These are phyloP conservation scores for Gossypium davidsonii DNA, from an alignment of 441 rosid species.

Conservation along the genomic window DNA sequence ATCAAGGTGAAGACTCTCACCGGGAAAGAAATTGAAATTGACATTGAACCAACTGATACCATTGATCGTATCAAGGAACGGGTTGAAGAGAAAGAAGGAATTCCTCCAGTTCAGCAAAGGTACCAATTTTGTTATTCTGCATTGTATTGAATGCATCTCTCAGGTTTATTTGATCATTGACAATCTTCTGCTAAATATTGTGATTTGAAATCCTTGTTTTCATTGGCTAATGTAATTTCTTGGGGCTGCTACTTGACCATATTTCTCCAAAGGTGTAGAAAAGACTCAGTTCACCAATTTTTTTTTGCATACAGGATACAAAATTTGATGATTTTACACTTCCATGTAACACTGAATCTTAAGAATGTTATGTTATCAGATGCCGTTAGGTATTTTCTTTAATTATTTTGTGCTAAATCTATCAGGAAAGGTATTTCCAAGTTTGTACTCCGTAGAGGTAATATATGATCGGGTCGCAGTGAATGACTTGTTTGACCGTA, in stretches of 20 bases:
- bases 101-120: slow-evolving; percentile 16
- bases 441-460: not conserved
- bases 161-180: not conserved
- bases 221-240: not conserved
- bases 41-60: slow-evolving; percentile 14
- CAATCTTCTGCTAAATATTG: not conserved
- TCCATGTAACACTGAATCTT: not conserved
- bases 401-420: not conserved
- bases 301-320: not conserved
- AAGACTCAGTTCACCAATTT: not conserved
- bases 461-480: not conserved
- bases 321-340: not conserved
- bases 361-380: not conserved
- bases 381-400: not conserved
- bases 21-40: slow-evolving; percentile 15
- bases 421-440: not conserved
- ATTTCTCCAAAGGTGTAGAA: not conserved
- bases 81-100: slow-evolving; percentile 19
- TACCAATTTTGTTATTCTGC: not conserved
- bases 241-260: not conserved
- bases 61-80: slow-evolving; percentile 13
- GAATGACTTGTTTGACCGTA: not conserved
- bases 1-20: slow-evolving; percentile 21
- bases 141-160: not conserved
- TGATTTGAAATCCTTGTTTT: not conserved